These are phyloP conservation scores for Saccharum spontaneum DNA, from an alignment of 176 grass and related monocot genomes.

Conservation along the genomic window DNA sequence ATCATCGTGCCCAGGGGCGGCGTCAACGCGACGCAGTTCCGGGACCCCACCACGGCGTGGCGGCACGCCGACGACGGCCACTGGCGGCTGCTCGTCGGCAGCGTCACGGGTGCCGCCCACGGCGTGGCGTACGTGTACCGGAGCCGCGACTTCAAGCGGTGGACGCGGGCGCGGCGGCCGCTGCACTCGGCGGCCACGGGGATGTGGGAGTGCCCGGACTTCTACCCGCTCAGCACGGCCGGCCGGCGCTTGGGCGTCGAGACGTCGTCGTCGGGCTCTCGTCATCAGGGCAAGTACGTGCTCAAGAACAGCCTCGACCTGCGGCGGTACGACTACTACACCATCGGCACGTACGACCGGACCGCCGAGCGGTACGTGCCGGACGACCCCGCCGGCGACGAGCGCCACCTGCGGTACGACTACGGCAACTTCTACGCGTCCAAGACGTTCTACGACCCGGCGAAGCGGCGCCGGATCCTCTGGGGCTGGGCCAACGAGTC, in stretches of 20 bases:
- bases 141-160: constrained; percentile 62
- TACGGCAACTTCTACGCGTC: constrained; percentile 96
- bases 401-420: constrained; percentile 56
- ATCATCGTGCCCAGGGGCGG: constrained; percentile 45
- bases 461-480: constrained; percentile 55
- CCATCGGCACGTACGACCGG: constrained; percentile 54
- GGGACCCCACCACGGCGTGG: constrained; percentile 70
- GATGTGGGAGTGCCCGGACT: constrained; percentile 95
- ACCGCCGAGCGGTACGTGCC: constrained; percentile 57
- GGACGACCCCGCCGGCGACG: constrained; percentile 46
- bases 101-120: background rate
- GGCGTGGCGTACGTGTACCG: constrained; percentile 57
- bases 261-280: background rate
- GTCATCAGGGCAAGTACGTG: constrained; percentile 48
- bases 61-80: constrained; percentile 13
- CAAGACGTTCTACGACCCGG: constrained; percentile 77
- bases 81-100: constrained; percentile 67
- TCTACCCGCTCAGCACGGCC: constrained; percentile 47
- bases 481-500: constrained; percentile 95
- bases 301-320: constrained; percentile 83
- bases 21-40: constrained; percentile 59
- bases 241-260: background rate
- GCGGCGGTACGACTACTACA: constrained; percentile 75
- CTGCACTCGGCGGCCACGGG: constrained; percentile 64
- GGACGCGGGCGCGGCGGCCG: constrained; percentile 56